Base-by-base conservation (phyloP, 1,139 yeast genomes). In the Magnusiomyces fungicola region DNA sequence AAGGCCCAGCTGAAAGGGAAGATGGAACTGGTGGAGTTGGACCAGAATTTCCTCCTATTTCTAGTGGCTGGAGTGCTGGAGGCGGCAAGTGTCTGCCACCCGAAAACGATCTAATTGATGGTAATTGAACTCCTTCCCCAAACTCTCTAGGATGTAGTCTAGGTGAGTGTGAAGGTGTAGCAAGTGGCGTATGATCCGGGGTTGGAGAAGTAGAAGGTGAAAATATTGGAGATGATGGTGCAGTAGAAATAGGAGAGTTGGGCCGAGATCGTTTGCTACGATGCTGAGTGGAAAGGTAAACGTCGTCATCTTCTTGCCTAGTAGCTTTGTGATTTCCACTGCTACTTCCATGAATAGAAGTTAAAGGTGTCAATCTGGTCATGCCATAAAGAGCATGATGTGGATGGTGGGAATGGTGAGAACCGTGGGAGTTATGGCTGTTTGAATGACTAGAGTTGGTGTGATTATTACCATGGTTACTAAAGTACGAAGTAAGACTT, bases 231-330 rank as follows among this genome's bases (percentile, higher is more conserved):
- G 75, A 69, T 5, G 78, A 71, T 3, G 88, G 87, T 0, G 86
- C 82, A 39, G 82, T 78, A 18, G 83, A 79, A 30, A 80, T 75
- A 46, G 88, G 90, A n/a, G 90, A 81, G 62, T 79, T 83, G 38
- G 95, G 95, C 55, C 94, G 70, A 45, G 92, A 81, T 59, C 76
- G 79, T 61, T 83, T 83, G 46, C 79, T 69, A 48, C 81, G 72
- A 47, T 69, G 71, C 50, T 61, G 74, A 10, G 36, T 39, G 10
- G 34, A 18, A 74, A 62, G 71, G 67, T 54, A 76, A 69, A 58
- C 72, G 52, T 75, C 78, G 39, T 75, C 69, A 16, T 73, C 71
- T 46, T 59, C 63, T 38, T 55, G 58, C 38, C 59, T 55, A 30
- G 48, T 52, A 12, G 12, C n/a, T 12, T 37, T 24, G 6, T 18